Percentiles rank a stretch among this genome's conserved stretches.
Conservation (phyloP, 2,329 filamentous ascomycete species). For the Beauveria caledonica region DNA sequence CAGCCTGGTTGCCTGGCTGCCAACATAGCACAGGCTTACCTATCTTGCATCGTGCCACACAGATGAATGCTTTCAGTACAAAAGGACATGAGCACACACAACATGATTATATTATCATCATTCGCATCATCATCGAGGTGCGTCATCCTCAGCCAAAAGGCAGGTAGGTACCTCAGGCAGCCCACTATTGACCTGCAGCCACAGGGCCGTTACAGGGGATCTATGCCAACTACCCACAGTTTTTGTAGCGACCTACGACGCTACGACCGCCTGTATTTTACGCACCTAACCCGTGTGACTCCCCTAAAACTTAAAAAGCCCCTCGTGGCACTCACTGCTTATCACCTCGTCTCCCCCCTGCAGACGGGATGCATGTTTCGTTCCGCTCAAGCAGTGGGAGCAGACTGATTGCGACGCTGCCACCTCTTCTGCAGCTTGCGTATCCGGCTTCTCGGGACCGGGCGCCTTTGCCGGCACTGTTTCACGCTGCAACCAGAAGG, state of each 20-base stretch:
- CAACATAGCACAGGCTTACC: no score
- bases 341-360: no score
- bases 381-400: neutral
- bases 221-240: neutral
- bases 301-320: neutral
- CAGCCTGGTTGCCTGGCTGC: no score
- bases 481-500: neutral
- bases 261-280: neutral
- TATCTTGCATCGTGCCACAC: no score
- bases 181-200: neutral
- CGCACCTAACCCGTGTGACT: neutral
- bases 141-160: neutral
- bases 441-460: constrained; percentile 11
- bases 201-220: neutral
- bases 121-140: neutral
- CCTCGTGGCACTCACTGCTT: neutral
- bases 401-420: neutral
- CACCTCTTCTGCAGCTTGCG: constrained; percentile 1
- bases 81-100: no score
- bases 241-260: neutral
- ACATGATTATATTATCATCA: no score
- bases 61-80: no score
- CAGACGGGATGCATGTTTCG: neutral
- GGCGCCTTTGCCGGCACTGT: neutral
- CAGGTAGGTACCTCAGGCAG: neutral